A percentile compares a stretch with the other conserved stretches of the same genome.
Conservation (phyloP, 2,329 filamentous ascomycete genomes). For the Penicillium concentricum region DNA sequence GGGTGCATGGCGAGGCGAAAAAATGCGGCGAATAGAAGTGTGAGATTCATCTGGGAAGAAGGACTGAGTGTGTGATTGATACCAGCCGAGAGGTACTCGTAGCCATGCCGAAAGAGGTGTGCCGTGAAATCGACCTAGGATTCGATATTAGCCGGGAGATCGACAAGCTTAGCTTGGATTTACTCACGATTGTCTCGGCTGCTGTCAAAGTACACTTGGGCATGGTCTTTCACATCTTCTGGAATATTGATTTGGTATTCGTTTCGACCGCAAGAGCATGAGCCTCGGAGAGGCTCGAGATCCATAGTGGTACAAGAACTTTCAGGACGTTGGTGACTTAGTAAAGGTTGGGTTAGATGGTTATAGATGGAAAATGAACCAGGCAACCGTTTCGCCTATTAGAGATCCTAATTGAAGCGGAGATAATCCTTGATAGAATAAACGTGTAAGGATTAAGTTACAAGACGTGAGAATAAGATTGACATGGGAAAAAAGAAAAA, state of each 20-base stretch:
- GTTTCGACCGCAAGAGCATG: conserved; percentile 84
- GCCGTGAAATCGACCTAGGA: conserved; percentile 62
- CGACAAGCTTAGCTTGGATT: background rate
- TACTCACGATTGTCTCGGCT: conserved; percentile 69
- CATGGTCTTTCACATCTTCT: conserved; percentile 53
- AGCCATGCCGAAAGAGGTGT: conserved; percentile 77
- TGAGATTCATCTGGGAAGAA: conserved; percentile 77
- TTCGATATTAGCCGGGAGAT: conserved; percentile 11
- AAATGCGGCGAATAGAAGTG: conserved; percentile 64
- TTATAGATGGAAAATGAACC: background rate
- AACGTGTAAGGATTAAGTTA: background rate
- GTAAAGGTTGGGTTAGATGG: background rate
- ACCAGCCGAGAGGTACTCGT: conserved; percentile 77
- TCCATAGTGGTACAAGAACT: conserved; percentile 21
- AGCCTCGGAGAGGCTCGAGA: conserved; percentile 63
- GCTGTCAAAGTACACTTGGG: conserved; percentile 73
- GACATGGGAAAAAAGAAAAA: background rate
- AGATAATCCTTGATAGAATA: background rate
- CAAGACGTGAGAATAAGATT: background rate
- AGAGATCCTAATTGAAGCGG: background rate
- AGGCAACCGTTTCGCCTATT: background rate
- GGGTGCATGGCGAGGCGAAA: conserved; percentile 59
- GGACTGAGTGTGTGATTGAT: conserved; percentile 70
- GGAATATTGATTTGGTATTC: conserved; percentile 75
- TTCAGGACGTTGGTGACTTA: conserved; percentile 2